phyloP scores from a whole-genome alignment of 2,329 filamentous ascomycete genomes.

The Diaporthe citri region DNA sequence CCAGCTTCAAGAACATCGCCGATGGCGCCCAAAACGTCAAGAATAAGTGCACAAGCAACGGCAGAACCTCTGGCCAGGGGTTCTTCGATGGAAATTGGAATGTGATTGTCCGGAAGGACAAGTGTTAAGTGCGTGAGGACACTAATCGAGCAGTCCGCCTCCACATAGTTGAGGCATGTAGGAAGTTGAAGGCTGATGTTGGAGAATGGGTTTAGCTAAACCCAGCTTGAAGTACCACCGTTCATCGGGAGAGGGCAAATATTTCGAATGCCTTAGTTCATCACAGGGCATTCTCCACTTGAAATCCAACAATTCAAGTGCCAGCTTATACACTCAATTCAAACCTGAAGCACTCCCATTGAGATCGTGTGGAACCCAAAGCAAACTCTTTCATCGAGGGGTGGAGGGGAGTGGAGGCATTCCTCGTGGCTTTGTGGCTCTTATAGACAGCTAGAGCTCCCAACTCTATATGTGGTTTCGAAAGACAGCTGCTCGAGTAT shows the following conservation, averaged over 20 bases:
- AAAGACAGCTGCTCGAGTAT: no score
- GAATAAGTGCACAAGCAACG: not conserved
- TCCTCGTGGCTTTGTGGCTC: no score
- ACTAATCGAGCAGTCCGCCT: not conserved
- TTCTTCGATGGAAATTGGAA: constrained; percentile 26
- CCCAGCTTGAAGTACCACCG: not conserved
- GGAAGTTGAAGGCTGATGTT: not conserved
- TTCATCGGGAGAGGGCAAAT: not conserved
- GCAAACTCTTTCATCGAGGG: not conserved
- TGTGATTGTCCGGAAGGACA: constrained; percentile 2
- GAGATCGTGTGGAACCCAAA: not conserved
- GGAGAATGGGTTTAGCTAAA: no score
- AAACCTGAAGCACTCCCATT: not conserved
- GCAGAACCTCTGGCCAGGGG: constrained; percentile 5
- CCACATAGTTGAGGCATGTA: not conserved
- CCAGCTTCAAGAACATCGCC: not conserved
- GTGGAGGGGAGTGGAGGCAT: no score
- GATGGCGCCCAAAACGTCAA: not conserved
- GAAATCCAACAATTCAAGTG: constrained; percentile 2
- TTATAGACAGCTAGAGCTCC: no score
- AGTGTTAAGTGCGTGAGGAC: not conserved
- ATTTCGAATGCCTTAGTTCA: not conserved
- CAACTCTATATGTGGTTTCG: no score
- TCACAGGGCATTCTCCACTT: not conserved
- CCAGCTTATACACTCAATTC: not conserved